Evolutionary conservation across 495 filamentous ascomycete species (phyloP).

Genomic region (Penicillium malachiteum): DNA sequence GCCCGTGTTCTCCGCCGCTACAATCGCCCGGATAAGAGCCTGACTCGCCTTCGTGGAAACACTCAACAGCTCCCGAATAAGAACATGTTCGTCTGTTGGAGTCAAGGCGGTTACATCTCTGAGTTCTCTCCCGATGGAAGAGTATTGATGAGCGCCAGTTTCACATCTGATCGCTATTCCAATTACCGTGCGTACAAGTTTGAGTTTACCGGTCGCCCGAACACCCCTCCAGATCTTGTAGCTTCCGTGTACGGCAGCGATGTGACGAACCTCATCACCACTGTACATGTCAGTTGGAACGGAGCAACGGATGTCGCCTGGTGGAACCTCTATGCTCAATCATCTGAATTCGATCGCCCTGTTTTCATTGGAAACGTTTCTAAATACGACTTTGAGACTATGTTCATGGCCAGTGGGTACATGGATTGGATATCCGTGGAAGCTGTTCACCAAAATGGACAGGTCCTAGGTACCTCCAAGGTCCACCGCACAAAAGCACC

Average conservation of each 20-base stretch:
- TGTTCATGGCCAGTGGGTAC: conserved; percentile 32
- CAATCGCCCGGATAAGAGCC: conserved; percentile 38
- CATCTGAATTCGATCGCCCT: conserved; percentile 22
- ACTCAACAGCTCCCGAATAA: conserved; percentile 52
- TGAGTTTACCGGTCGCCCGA: conserved; percentile 31
- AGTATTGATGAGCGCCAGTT: conserved; percentile 36
- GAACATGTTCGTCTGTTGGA: conserved; percentile 59
- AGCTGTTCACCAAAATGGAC: conserved; percentile 24
- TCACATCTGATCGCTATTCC: conserved; percentile 27
- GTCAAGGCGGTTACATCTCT: conserved; percentile 49
- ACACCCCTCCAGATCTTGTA: conserved; percentile 24
- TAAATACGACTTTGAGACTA: conserved; percentile 32
- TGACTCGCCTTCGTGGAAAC: conserved; percentile 56
- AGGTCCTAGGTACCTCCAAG: conserved; percentile 18
- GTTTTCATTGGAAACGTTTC: conserved; percentile 25
- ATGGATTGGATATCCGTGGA: conserved; percentile 52
- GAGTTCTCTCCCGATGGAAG: conserved; percentile 52
- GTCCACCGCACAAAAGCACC: conserved; percentile 22
- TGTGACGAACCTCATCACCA: conserved; percentile 30
- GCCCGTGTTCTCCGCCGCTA: conserved; percentile 41
- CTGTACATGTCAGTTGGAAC: conserved; percentile 45
- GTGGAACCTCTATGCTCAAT: conserved; percentile 38
- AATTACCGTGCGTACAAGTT: conserved; percentile 37
- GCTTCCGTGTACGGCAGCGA: conserved; percentile 30
- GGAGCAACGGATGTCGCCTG: conserved; percentile 43